Base-by-base conservation (phyloP, 2,329 filamentous ascomycete genomes). In the Sclerotinia minor region DNA sequence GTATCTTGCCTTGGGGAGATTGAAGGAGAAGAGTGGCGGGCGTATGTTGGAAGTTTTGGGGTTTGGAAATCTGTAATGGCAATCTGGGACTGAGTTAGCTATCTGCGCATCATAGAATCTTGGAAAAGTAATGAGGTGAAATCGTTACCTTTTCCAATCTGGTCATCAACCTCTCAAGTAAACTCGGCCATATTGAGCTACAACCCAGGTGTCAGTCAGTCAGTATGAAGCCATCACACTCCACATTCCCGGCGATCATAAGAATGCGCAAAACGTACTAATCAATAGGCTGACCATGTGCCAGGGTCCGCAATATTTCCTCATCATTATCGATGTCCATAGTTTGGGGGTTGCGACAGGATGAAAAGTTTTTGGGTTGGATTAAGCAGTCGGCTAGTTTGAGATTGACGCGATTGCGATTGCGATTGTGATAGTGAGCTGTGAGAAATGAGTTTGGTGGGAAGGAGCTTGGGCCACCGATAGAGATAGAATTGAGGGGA, bases 61-160 rank as follows among this genome's bases (percentile, higher is more conserved):
- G 21, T 50, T 50, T 50, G 59, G 29, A 96, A 97, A 64, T 89
- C 88, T 76, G 87, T 83, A 78, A 86, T 85, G 52, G 91, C 86
- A 63, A 73, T 74, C 72, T 74, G 45, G 41, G 19, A 9, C 17
- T n/a, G 7, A n/a, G 52, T 38, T 32, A 63, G 59, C 32, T 26
- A 15, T 63, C 29, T 38, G 15, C 29, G 15, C 45, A 38, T 15
- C 1, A 21, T 21, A 50, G 29, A 1, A 41, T 21, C n/a, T 9
- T 5, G 8, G 21, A 2, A 38, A 15, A 15, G 44, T 1, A 26
- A 41, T 21, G 4, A 41, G 24, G 38, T 41, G 0, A 24, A 26
- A 21, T 5, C 55, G 54, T 72, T 72, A 74, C 76, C 70, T 77
- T 76, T 29, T 77, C 78, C 58, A 81, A 75, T 65, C 79, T 76